A percentile compares a stretch with the other conserved stretches of the same genome.
These are phyloP conservation scores for Corinectria fuckeliana DNA, from an alignment of 2,329 filamentous ascomycete species.

Conservation along the genomic window DNA sequence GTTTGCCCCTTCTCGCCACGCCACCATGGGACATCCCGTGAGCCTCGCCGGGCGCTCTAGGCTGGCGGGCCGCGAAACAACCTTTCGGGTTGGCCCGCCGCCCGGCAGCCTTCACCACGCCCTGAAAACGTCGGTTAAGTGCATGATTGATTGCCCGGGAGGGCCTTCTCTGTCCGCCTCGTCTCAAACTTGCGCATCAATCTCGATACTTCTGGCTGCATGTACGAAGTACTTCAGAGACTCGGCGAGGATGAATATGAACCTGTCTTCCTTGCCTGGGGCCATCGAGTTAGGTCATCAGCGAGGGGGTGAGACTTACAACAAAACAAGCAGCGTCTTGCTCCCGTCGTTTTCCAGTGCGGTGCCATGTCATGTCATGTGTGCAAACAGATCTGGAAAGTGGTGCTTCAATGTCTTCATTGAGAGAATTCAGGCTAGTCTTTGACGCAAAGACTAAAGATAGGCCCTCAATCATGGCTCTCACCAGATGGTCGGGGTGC, in stretches of 20 bases:
- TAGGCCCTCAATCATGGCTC: slow-evolving; percentile 4
- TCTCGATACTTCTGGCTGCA: no score
- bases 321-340: no score
- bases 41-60: not conserved
- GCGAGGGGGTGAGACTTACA: no score
- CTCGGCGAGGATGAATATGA: no score
- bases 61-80: slow-evolving; percentile 4
- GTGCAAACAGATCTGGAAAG: not conserved
- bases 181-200: not conserved
- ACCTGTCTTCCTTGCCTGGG: no score
- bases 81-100: slow-evolving; percentile 12
- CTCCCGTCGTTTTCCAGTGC: no score
- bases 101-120: not conserved
- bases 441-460: slow-evolving; percentile 1
- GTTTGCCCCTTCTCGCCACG: not conserved
- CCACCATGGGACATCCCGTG: not conserved
- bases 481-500: not conserved
- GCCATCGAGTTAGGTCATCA: no score
- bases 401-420: slow-evolving; percentile 47
- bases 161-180: not conserved
- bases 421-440: slow-evolving; percentile 30
- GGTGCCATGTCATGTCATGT: not conserved
- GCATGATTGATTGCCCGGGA: no score
- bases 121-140: not conserved
- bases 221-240: no score